phyloP scores from a whole-genome alignment of 2,329 filamentous ascomycete species.

The Apiospora marii region DNA sequence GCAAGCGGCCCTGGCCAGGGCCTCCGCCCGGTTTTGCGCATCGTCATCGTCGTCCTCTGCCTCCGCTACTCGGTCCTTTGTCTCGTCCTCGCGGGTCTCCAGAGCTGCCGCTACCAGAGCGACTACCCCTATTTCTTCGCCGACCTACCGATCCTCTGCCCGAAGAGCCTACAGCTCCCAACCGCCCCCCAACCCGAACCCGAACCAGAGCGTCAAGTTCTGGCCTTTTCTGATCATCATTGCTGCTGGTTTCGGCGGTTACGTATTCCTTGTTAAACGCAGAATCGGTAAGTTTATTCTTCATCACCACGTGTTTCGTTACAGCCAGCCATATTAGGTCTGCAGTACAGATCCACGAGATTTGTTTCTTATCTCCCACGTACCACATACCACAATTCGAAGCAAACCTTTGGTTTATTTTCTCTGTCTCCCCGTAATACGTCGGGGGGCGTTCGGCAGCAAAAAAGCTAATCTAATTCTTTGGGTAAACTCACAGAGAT shows the following conservation, averaged over 20 bases:
- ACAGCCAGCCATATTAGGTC: no score
- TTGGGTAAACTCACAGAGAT: constrained; percentile 44
- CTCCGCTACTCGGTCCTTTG: constrained; percentile 22
- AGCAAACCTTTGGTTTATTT: not conserved
- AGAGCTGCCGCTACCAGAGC: constrained; percentile 21
- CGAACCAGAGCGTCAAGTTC: constrained; percentile 57
- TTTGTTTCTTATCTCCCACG: not conserved
- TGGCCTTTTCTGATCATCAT: constrained; percentile 65
- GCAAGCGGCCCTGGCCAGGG: constrained; percentile 27
- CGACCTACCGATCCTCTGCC: constrained; percentile 20
- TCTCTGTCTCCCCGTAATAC: not conserved
- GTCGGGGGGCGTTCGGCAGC: not conserved
- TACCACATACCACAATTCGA: not conserved
- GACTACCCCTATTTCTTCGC: constrained; percentile 19
- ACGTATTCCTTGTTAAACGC: constrained; percentile 58
- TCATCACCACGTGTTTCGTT: not conserved
- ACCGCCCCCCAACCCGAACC: constrained; percentile 43
- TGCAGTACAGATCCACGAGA: not conserved
- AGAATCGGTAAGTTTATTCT: constrained; percentile 52
- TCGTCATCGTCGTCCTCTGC: not conserved
- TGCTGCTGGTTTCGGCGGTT: constrained; percentile 56
- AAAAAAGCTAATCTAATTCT: constrained; percentile 8
- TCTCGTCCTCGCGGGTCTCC: constrained; percentile 19
- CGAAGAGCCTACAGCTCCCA: constrained; percentile 51
- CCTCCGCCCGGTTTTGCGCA: constrained; percentile 30